Percentiles rank a stretch among this genome's conserved stretches.
phyloP scores from a whole-genome alignment of 495 filamentous ascomycete genomes.

The Penicillium nucicola region DNA sequence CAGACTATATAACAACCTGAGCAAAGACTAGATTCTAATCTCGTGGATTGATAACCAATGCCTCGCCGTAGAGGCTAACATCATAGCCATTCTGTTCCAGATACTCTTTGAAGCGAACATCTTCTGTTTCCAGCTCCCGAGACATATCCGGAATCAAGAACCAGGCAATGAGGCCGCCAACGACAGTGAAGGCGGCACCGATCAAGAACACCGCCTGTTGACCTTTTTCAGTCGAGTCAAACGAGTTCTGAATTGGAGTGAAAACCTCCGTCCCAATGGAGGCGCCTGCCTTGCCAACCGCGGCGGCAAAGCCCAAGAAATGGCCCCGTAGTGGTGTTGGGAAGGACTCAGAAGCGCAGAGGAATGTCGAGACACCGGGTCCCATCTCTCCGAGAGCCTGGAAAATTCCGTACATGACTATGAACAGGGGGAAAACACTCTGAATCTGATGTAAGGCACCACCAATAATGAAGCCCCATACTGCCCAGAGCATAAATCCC shows the following conservation, averaged over 20 bases:
- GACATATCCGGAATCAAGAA: conserved; percentile 44
- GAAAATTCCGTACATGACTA: conserved; percentile 52
- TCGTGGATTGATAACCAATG: conserved; percentile 12
- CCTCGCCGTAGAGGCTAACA: conserved; percentile 20
- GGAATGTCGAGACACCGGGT: conserved; percentile 45
- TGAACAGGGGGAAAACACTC: conserved; percentile 44
- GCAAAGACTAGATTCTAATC: neutral
- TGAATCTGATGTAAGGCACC: conserved; percentile 42
- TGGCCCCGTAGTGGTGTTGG: conserved; percentile 50
- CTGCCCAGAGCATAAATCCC: conserved; percentile 37
- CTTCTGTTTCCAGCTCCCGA: conserved; percentile 43
- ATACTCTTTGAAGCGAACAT: conserved; percentile 41
- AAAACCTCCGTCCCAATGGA: conserved; percentile 48
- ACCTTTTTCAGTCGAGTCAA: conserved; percentile 31
- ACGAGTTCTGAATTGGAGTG: conserved; percentile 40
- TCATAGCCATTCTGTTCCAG: conserved; percentile 42
- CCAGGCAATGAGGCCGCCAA: conserved; percentile 42
- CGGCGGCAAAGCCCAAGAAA: conserved; percentile 46
- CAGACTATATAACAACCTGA: neutral
- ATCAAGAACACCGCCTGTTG: conserved; percentile 48
- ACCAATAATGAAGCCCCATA: conserved; percentile 48
- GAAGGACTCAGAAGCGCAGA: conserved; percentile 46
- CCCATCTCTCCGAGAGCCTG: conserved; percentile 46
- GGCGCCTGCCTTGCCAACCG: conserved; percentile 48
- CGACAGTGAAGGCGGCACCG: conserved; percentile 37